Evolutionary conservation across 2,329 filamentous ascomycete genomes (phyloP).

Genomic region (Cercospora canescens): DNA sequence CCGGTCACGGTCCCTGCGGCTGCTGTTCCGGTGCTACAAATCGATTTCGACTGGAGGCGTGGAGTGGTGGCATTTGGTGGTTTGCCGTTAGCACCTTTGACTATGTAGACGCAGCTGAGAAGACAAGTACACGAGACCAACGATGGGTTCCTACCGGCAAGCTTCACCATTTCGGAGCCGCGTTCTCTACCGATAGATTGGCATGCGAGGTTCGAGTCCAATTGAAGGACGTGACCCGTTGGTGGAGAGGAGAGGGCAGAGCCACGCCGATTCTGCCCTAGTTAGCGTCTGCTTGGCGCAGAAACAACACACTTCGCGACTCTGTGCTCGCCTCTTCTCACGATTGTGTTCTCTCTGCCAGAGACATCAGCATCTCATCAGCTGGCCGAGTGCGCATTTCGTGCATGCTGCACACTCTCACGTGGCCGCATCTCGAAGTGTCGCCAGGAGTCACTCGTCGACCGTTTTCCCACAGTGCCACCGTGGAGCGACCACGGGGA

Average conservation of each 20-base stretch:
- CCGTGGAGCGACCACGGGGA: neutral
- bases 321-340: neutral
- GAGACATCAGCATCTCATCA: neutral
- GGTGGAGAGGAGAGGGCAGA: neutral
- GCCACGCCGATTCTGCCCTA: neutral
- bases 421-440: neutral
- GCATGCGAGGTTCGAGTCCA: neutral
- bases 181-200: neutral
- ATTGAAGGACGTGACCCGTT: neutral
- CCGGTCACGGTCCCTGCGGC: constrained; percentile 21
- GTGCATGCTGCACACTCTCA: neutral
- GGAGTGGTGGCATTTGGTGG: constrained; percentile 25
- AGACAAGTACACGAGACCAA: too few species aligned
- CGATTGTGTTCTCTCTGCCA: neutral
- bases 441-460: neutral
- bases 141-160: too few species aligned
- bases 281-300: neutral
- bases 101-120: neutral
- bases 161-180: neutral
- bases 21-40: constrained; percentile 21
- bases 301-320: neutral
- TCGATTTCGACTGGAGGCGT: constrained; percentile 25
- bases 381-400: neutral
- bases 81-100: constrained; percentile 20
- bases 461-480: neutral